Conservation (phyloP, 164 flowering plant species). For the Stephania yunnanensis region DNA sequence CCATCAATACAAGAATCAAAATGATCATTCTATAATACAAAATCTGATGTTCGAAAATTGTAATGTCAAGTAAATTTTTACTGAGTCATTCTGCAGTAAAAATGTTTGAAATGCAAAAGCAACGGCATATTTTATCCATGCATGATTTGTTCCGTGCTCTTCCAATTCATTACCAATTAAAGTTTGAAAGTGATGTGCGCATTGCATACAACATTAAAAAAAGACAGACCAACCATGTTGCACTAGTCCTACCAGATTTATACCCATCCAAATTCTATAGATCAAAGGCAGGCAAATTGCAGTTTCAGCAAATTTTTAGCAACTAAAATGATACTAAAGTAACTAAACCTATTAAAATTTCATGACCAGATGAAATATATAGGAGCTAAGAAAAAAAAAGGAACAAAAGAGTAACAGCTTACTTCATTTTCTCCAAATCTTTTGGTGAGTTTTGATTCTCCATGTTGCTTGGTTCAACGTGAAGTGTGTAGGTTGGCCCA, state of each 20-base stretch:
- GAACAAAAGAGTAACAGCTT: background rate
- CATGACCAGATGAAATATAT: background rate
- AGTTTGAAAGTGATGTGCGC: background rate
- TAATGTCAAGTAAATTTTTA: no score
- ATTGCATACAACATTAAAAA: background rate
- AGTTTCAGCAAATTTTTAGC: background rate
- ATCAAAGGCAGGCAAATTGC: background rate
- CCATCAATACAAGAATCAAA: no score
- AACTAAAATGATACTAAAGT: background rate
- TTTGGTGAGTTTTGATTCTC: conserved; percentile 65
- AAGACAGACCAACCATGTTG: background rate
- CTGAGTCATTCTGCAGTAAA: no score
- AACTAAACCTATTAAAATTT: background rate
- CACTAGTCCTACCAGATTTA: background rate
- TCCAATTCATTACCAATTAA: background rate
- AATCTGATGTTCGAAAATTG: no score
- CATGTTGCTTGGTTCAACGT: conserved; percentile 54
- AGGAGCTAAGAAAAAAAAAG: background rate
- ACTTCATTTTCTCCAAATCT: conserved; percentile 81
- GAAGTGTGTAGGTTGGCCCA: conserved; percentile 90
- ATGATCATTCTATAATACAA: no score
- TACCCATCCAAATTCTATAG: background rate
- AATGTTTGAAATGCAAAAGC: no score
- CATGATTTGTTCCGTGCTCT: background rate
- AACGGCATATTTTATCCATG: background rate